phyloP scores from a whole-genome alignment of 2,329 filamentous ascomycete species.

The Talaromyces marneffei region DNA sequence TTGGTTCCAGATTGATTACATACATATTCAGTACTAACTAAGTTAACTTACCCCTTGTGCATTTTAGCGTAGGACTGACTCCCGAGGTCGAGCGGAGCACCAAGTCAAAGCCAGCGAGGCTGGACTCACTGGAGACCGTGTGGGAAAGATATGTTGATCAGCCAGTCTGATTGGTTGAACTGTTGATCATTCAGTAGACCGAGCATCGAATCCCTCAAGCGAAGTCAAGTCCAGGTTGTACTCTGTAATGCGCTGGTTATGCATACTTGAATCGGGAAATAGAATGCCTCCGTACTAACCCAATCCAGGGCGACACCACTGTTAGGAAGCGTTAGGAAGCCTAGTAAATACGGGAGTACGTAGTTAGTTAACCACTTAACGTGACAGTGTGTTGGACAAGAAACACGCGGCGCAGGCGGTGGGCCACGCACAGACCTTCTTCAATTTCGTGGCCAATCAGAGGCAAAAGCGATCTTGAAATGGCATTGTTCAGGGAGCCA shows the following conservation, averaged over 20 bases:
- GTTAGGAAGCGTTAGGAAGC: no score
- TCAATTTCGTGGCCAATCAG: slow-evolving; percentile 8
- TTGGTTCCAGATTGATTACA: not conserved
- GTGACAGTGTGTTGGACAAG: no score
- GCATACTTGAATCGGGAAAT: not conserved
- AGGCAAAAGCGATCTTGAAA: no score
- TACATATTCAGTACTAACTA: no score
- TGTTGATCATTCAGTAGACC: not conserved
- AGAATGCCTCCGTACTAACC: not conserved
- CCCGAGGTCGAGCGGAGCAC: not conserved
- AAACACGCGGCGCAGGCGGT: not conserved
- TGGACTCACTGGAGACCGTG: no score
- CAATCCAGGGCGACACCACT: no score
- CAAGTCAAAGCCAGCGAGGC: no score
- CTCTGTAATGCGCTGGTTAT: not conserved
- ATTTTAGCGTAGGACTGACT: no score
- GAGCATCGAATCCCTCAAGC: not conserved
- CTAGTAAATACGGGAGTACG: no score
- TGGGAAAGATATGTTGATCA: not conserved
- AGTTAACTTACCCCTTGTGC: no score
- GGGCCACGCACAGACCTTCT: slow-evolving; percentile 10
- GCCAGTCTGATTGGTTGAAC: not conserved
- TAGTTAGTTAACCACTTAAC: no score
- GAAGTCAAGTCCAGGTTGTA: not conserved
- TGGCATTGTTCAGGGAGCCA: not conserved